Base-by-base conservation (phyloP, 176 grass and related monocot genomes). In the Zoysia japonica region DNA sequence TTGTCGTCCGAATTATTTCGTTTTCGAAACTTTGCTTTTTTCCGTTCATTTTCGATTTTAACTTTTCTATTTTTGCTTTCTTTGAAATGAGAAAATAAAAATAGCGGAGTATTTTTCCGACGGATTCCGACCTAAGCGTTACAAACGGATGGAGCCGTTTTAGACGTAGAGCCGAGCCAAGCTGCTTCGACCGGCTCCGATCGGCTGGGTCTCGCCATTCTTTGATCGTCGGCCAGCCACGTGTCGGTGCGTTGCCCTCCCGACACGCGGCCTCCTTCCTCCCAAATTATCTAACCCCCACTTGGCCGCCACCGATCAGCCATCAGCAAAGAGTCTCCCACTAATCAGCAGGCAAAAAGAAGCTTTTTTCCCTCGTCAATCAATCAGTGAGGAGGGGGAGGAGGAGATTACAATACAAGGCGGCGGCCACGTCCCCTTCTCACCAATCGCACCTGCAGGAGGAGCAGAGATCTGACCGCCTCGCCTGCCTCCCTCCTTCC, bases 211-310 rank as follows among this genome's bases (percentile, higher is more conserved):
- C 5, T 19, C 14, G 55, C 28, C 28, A 28, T 60, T 9, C n/a
- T 20, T 19, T 11, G 20, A 0, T 36, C 36, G 59, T 19, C 59
- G 19, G 43, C 50, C 61, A 16, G 79, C 79, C 88, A 82, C 78
- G 67, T 88, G 89, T 86, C 56, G 36, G 36, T 62, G 47, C 74
- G 44, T 55, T 37, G 28, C 62, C 69, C 16, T 39, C 19, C 78
- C 70, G 65, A 86, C 90, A 92, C 80, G 79, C 79, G 70, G 56
- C 19, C 52, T 36, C 71, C 39, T n/a, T 11, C 70, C 36, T 28
- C 28, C 28, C 28, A 28, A 59, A 42, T 74, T 74, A 44, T 81
- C 62, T 28, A 59, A 7, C 6, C 50, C 83, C 73, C 89, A 62
- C 80, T 72, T 83, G 59, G 53, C 15, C 47, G 19, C 46, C 62